Conservation (phyloP, 2,329 filamentous ascomycete species). For the Aspergillus pseudoterreus region DNA sequence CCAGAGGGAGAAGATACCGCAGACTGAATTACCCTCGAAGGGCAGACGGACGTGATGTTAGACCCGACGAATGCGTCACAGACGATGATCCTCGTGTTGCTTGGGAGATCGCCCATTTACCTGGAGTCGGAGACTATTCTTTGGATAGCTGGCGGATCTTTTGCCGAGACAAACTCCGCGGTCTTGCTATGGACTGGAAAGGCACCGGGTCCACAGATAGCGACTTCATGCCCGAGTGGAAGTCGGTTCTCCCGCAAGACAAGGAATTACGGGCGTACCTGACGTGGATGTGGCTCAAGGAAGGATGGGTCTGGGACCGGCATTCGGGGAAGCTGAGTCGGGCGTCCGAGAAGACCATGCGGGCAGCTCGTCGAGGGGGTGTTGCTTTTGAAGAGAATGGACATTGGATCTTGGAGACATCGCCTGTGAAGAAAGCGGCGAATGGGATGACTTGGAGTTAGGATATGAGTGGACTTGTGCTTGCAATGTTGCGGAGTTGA, state of each 20-base stretch:
- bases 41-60: conserved; percentile 48
- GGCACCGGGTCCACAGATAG: conserved; percentile 47
- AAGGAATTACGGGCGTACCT: conserved; percentile 87
- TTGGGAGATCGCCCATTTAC: conserved; percentile 85
- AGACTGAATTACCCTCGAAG: conserved; percentile 54
- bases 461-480: no score
- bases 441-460: conserved; percentile 20
- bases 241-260: conserved; percentile 74
- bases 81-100: conserved; percentile 51
- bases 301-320: conserved; percentile 79
- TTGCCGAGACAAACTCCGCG: conserved; percentile 73
- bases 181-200: conserved; percentile 62
- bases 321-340: conserved; percentile 55
- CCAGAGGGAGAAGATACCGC: conserved; percentile 53
- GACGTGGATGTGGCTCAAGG: conserved; percentile 86
- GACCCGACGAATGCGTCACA: conserved; percentile 45
- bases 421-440: conserved; percentile 26
- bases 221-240: conserved; percentile 82
- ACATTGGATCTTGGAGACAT: conserved; percentile 36
- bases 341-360: conserved; percentile 37
- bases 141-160: conserved; percentile 93
- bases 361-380: conserved; percentile 37
- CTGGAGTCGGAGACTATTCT: conserved; percentile 72
- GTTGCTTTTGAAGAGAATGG: conserved; percentile 41
- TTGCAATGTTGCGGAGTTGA: no score